Evolutionary conservation across 495 filamentous ascomycete genomes (phyloP).

Genomic region (Tetracladium setigerum): DNA sequence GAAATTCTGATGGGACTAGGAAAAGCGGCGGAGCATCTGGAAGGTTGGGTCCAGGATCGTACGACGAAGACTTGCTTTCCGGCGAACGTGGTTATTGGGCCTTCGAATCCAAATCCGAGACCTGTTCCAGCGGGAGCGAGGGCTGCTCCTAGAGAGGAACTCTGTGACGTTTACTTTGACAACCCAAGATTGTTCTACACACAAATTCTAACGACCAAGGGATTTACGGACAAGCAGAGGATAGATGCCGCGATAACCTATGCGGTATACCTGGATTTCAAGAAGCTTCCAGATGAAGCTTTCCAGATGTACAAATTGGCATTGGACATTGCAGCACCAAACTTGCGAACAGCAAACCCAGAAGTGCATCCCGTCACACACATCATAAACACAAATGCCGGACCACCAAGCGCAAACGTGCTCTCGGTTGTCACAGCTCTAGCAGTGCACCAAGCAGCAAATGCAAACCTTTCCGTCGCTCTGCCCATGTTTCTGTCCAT

Average conservation of each 20-base stretch:
- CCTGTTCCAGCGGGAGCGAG: slow-evolving; percentile 54
- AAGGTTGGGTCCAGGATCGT: slow-evolving; percentile 65
- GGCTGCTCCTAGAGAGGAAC: slow-evolving; percentile 57
- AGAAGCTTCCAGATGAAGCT: slow-evolving; percentile 51
- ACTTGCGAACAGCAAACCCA: slow-evolving; percentile 31
- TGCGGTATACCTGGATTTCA: slow-evolving; percentile 76
- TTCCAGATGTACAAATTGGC: slow-evolving; percentile 65
- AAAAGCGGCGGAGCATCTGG: slow-evolving; percentile 68
- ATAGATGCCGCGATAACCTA: slow-evolving; percentile 74
- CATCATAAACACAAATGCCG: slow-evolving; percentile 45
- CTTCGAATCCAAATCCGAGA: slow-evolving; percentile 73
- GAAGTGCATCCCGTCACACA: slow-evolving; percentile 54
- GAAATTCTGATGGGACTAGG: slow-evolving; percentile 69
- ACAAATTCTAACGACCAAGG: slow-evolving; percentile 66
- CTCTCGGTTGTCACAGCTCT: slow-evolving; percentile 67
- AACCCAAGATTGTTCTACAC: slow-evolving; percentile 66
- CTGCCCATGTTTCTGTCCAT: slow-evolving; percentile 84
- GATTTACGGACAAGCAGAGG: slow-evolving; percentile 65
- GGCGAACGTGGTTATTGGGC: slow-evolving; percentile 62
- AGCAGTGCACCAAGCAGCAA: slow-evolving; percentile 66
- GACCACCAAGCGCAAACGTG: slow-evolving; percentile 59
- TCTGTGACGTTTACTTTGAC: slow-evolving; percentile 58
- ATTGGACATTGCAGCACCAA: slow-evolving; percentile 52
- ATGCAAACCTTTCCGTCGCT: slow-evolving; percentile 51
- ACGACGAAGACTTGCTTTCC: slow-evolving; percentile 59